Base-by-base conservation (phyloP, 371 early-diverging fungal species). In the Batrachochytrium dendrobatidis region DNA sequence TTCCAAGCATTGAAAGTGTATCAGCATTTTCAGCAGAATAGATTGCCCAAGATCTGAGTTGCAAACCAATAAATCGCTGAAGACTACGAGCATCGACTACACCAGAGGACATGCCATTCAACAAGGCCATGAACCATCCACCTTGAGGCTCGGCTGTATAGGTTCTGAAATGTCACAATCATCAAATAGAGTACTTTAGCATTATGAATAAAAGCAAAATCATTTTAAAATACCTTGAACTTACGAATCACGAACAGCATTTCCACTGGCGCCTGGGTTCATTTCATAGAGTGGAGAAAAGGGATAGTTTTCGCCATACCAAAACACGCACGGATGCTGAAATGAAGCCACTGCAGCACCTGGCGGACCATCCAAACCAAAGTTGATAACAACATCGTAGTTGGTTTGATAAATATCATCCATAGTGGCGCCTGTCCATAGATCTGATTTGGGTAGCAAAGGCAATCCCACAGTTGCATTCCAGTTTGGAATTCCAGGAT, bases 251-350 rank as follows among this genome's bases (percentile, higher is more conserved):
- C 53, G 53, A 32, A 53, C 32, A 18, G 3, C 20, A 44, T 31
- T 25, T 1, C 33, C 53, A 17, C 56, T 15, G 8, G 61, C 28
- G 10, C 28, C 26, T 3, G 68, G 65, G 30, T 65, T 60, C 10
- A 18, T 18, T 17, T 53, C 66, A 39, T 65, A 69, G 4, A 35
- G 30, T 2, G 46, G 2, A 4, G 44, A 18, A 22, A 30, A 69
- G 2, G 79, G 77, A 55, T 79, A 79, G 44, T 71, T 66, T 52
- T 74, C 65, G 43, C 71, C 81, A 61, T 78, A 77, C 72, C 76
- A 73, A 71, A 80, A 34, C 45, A 17, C 39, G 63, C 72, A 58
- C 20, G 48, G 34, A 18, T 44, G 51, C 20, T 53, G 22, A 26
- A 64, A 30, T 29, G 0, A 39, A 28, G 32, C 32, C 15, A 55